Base-by-base conservation (phyloP, 306 rosid genomes). In the Crotalaria pallida region DNA sequence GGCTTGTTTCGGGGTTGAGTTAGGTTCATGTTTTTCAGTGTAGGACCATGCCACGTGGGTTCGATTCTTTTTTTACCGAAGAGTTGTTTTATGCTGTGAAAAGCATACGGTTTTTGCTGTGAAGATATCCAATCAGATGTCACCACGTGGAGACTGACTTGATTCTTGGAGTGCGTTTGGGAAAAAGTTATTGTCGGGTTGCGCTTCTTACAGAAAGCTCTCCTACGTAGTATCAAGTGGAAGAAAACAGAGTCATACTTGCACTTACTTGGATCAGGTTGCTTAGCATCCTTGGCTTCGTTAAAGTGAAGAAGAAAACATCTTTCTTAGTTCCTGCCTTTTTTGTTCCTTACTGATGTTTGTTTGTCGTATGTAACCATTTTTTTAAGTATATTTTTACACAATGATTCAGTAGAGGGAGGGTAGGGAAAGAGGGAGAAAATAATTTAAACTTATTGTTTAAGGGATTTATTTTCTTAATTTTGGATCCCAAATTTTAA, bases 1-100 rank as follows among this genome's bases (percentile, higher is more conserved):
- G 36, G 36, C 7, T 31, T 31, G 5, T 31, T 31, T 29, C 17
- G 50, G 53, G 27, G 12, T 24, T 74, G 36, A n/a, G n/a, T 69
- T 31, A 4, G 6, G 27, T 80, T 77, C 57, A 33, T 61, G 79
- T 51, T 56, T 74, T 77, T 76, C 58, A n/a, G 43, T 21, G 84
- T 60, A 29, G 78, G 80, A 49, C 67, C 66, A 2, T 24, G 73
- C 71, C 79, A 74, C 76, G 72, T 67, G 75, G 74, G 36, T 77
- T 55, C 12, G 36, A 74, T 72, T 68, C 73, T 75, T 60, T 34
- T 12, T 44, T 18, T 2, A 15, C 9, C 33, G 23, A n/a, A n/a
- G n/a, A n/a, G n/a, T n/a, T n/a, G 22, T 10, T 0, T 65, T 67
- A n/a, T 23, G 45, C 22, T 10, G 49, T 9, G 34, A 7, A 48